Base-by-base conservation (phyloP, 176 grass and related monocot genomes). In the Musa acuminata region DNA sequence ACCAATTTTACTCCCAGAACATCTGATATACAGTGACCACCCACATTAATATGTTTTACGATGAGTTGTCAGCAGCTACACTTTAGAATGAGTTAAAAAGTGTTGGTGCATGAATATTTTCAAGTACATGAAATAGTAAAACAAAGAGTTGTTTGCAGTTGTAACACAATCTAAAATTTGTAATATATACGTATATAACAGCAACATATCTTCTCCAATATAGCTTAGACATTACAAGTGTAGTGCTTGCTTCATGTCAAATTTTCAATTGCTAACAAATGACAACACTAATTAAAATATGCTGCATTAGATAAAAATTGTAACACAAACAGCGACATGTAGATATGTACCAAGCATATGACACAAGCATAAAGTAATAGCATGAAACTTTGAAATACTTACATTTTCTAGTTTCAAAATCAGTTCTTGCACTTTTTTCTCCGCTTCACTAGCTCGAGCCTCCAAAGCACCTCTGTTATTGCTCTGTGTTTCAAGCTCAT, bases 371-470 rank as follows among this genome's bases (percentile, higher is more conserved):
- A 19, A 60, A 8, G 57, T 20, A 13, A 60, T n/a, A 60, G 57
- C 16, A n/a, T 60, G 57, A 60, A 60, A 8, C 7, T 17, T 7
- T 19, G n/a, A 19, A 60, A 60, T 60, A 51, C 87, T 87, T 84
- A 92, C 93, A 51, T 60, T 86, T 69, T 90, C 76, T 66, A 97
- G 77, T 76, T 90, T 88, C 9, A 19, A 71, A 64, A 78, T 90
- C 64, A 97, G 74, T 27, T 92, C 85, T 64, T 80, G 81, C 11
- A 84, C 83, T 57, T 90, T 90, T 67, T 84, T 85, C 66, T 90
- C 83, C 13, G 93, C 72, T 55, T 84, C 75, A 1, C 74, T 62
- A 55, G 81, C 76, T 54, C 74, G 84, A 79, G 81, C 79, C 60
- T 87, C 85, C 70, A 92, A 75, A 63, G 70, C 73, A 80, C 49